phyloP scores from a whole-genome alignment of 1,284 basidiomycete species.

The Hymenochaete sp. region DNA sequence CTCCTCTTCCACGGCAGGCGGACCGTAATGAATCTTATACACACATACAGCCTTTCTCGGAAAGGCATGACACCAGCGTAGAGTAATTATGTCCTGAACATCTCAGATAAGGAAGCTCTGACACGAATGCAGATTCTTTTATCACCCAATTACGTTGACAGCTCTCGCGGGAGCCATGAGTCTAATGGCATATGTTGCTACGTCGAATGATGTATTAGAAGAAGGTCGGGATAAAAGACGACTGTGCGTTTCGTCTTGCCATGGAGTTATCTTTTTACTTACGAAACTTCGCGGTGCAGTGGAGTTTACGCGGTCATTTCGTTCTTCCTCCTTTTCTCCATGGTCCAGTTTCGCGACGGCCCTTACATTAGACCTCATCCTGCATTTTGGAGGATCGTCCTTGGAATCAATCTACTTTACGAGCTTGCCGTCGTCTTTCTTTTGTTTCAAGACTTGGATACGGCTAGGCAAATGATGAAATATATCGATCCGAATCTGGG shows the following conservation, averaged over 20 bases:
- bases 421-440: slow-evolving; percentile 73
- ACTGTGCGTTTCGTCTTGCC: slow-evolving; percentile 44
- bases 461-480: slow-evolving; percentile 71
- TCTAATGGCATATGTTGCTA: slow-evolving; percentile 68
- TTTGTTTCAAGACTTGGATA: slow-evolving; percentile 71
- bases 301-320: slow-evolving; percentile 63
- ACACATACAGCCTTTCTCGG: slow-evolving; percentile 70
- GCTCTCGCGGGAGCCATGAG: slow-evolving; percentile 56
- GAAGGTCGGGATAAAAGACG: slow-evolving; percentile 72
- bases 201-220: slow-evolving; percentile 66
- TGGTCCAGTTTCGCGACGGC: slow-evolving; percentile 80
- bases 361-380: slow-evolving; percentile 70
- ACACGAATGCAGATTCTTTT: slow-evolving; percentile 56
- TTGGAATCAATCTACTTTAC: slow-evolving; percentile 74
- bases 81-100: slow-evolving; percentile 41
- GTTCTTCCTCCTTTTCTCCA: slow-evolving; percentile 68
- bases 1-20: slow-evolving; percentile 38
- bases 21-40: slow-evolving; percentile 76
- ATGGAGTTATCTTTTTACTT: neutral
- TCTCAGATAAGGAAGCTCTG: slow-evolving; percentile 10
- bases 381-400: slow-evolving; percentile 65
- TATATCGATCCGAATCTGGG: slow-evolving; percentile 64
- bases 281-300: slow-evolving; percentile 28
- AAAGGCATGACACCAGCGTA: slow-evolving; percentile 69
- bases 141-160: slow-evolving; percentile 69